These are phyloP conservation scores for Penicillium coprophilum DNA, from an alignment of 495 filamentous ascomycete genomes.

Conservation along the genomic window DNA sequence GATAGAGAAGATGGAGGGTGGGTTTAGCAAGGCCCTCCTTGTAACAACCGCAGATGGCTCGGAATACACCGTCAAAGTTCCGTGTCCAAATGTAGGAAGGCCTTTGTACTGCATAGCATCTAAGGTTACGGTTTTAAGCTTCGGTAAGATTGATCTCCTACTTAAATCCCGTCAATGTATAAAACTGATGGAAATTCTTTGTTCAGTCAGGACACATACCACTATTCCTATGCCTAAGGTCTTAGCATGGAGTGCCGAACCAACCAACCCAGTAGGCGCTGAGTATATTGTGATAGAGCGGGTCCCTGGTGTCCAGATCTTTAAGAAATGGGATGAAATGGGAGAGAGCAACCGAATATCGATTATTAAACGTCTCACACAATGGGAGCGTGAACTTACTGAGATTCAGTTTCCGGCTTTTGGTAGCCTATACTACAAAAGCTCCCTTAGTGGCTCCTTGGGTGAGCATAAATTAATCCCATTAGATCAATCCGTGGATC, in stretches of 20 bases:
- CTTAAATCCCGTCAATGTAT: too few relatives aligned
- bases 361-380: not conserved
- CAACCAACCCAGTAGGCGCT: slow-evolving; percentile 24
- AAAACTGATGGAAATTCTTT: not conserved
- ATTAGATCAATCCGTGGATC: not conserved
- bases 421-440: not conserved
- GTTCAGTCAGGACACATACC: not conserved
- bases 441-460: too few relatives aligned
- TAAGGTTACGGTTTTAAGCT: not conserved
- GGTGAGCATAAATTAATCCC: not conserved
- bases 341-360: not conserved
- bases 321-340: slow-evolving; percentile 17
- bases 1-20: not conserved
- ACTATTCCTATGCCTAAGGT: not conserved
- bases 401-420: not conserved
- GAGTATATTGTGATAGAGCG: slow-evolving; percentile 37
- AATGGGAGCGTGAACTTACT: slow-evolving; percentile 1
- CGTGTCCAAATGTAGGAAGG: not conserved
- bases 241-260: slow-evolving; percentile 20
- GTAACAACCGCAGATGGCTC: not conserved
- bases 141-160: too few relatives aligned
- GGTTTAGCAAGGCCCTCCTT: not conserved
- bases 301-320: slow-evolving; percentile 26
- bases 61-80: not conserved
- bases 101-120: not conserved